Evolutionary conservation across 371 early-diverging fungal species (phyloP).

Genomic region (Rhizopus arrhizus): DNA sequence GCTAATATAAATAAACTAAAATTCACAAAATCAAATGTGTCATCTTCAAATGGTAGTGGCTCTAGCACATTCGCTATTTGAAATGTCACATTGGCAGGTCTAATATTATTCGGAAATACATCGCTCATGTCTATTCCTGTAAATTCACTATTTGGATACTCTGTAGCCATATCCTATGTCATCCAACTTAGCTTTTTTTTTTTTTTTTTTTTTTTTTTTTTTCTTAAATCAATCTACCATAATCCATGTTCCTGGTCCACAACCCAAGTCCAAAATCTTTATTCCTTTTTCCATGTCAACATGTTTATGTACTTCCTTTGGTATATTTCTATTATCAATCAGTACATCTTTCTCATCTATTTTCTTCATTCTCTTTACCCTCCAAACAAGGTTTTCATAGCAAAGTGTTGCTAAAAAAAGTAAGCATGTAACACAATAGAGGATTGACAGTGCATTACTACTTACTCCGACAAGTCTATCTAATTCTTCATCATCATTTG

Average conservation of each 20-base stretch:
- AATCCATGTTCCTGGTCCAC: constrained; percentile 61
- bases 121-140: constrained; percentile 43
- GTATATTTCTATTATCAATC: constrained; percentile 17
- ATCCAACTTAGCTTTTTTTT: not conserved
- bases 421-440: not conserved
- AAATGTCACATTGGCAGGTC: constrained; percentile 26
- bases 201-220: not conserved
- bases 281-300: constrained; percentile 13
- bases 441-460: not conserved
- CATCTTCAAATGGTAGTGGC: constrained; percentile 23
- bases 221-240: constrained; percentile 29
- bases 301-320: constrained; percentile 2
- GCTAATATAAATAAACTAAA: constrained; percentile 27
- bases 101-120: constrained; percentile 19
- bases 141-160: constrained; percentile 41
- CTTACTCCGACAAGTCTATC: constrained; percentile 31
- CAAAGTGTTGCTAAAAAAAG: constrained; percentile 41
- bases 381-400: constrained; percentile 30
- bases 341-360: not conserved
- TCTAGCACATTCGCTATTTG: constrained; percentile 22
- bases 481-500: constrained; percentile 33
- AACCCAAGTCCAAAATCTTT: constrained; percentile 52
- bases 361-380: constrained; percentile 21
- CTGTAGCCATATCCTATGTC: constrained; percentile 44
- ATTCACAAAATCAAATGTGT: constrained; percentile 25